These are phyloP conservation scores for Notholithocarpus densiflorus DNA, from an alignment of 306 rosid species.

Conservation along the genomic window DNA sequence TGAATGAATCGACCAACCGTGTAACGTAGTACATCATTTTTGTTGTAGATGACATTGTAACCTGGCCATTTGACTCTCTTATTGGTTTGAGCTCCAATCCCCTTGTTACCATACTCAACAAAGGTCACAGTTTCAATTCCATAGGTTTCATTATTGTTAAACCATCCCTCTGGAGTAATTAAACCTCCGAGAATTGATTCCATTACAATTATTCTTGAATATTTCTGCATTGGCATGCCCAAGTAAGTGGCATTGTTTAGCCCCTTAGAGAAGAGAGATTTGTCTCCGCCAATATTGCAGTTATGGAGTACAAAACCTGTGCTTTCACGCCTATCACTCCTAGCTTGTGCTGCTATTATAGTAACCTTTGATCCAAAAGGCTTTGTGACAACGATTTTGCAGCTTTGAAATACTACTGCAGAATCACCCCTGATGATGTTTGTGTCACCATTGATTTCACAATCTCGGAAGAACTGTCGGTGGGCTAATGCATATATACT, in stretches of 20 bases:
- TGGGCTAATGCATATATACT: constrained; percentile 1
- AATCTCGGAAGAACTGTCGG: background rate
- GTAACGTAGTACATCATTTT: background rate
- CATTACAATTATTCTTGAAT: too few species aligned
- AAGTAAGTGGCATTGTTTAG: background rate
- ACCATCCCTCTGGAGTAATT: constrained; percentile 25
- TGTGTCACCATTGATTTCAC: background rate
- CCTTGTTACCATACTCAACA: constrained; percentile 24
- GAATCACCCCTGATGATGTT: constrained; percentile 1
- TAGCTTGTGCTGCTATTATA: background rate
- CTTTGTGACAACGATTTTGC: background rate
- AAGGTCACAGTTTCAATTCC: constrained; percentile 24
- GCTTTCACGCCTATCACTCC: background rate
- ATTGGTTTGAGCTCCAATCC: constrained; percentile 16
- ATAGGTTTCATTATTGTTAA: constrained; percentile 14
- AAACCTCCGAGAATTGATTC: constrained; percentile 7
- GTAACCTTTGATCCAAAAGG: background rate
- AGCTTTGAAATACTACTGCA: background rate
- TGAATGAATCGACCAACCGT: constrained; percentile 27
- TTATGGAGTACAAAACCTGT: background rate
- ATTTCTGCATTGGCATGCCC: background rate
- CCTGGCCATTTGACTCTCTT: constrained; percentile 8
- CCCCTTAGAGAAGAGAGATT: background rate
- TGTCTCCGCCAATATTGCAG: background rate
- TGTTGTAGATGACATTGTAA: too few species aligned